phyloP scores from a whole-genome alignment of 2,329 filamentous ascomycete genomes.

The Geosmithia morbida region DNA sequence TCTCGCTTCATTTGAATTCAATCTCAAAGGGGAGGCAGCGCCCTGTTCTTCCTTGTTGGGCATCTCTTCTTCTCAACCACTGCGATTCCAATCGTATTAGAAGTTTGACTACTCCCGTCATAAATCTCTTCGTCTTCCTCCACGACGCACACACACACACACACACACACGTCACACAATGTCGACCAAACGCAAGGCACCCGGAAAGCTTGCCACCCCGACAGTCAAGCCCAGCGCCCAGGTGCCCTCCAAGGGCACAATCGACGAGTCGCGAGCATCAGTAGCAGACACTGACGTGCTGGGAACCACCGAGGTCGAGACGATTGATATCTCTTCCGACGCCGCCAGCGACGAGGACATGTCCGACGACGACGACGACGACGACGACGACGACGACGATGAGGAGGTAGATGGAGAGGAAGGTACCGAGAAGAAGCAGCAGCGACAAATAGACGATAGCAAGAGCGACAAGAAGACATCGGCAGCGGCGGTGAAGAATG shows the following conservation, averaged over 20 bases:
- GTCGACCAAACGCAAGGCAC: constrained; percentile 47
- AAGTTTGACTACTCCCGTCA: background rate
- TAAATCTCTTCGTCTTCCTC: too few relatives aligned
- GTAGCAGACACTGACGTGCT: constrained; percentile 29
- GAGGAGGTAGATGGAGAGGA: too few relatives aligned
- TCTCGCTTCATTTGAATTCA: background rate
- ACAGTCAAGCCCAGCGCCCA: constrained; percentile 38
- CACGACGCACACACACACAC: background rate
- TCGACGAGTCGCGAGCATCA: constrained; percentile 44
- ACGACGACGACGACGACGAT: constrained; percentile 7
- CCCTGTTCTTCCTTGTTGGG: background rate
- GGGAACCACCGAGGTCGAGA: constrained; percentile 20
- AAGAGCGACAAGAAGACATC: constrained; percentile 2
- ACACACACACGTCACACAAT: constrained; percentile 19
- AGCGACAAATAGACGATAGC: constrained; percentile 3
- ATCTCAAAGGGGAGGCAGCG: background rate
- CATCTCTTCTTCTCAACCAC: background rate
- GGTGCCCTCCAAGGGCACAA: constrained; percentile 29
- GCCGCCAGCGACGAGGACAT: constrained; percentile 27
- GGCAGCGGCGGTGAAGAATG: constrained; percentile 2
- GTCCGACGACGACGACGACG: constrained; percentile 28
- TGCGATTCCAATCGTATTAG: background rate
- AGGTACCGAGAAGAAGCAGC: constrained; percentile 3
- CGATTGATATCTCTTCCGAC: constrained; percentile 46
- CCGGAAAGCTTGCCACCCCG: constrained; percentile 41